Conservation (phyloP, 495 filamentous ascomycete species). For the Xylaria longipes region DNA sequence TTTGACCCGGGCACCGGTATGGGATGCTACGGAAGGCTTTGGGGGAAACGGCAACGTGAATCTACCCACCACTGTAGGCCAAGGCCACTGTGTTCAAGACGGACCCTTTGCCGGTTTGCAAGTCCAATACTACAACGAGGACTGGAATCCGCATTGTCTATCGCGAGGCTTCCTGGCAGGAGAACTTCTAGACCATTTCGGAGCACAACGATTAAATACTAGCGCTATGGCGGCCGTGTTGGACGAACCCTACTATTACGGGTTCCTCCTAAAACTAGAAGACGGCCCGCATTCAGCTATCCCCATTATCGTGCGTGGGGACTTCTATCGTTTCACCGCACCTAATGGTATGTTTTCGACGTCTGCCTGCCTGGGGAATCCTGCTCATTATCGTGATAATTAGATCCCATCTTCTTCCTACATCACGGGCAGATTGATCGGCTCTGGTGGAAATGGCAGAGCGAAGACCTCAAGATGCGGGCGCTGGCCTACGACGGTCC, state of each 20-base stretch:
- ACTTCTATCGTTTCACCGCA: slow-evolving; percentile 19
- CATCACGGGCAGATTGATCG: slow-evolving; percentile 59
- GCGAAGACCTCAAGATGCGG: slow-evolving; percentile 7
- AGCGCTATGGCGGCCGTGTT: not conserved
- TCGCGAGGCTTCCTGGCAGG: slow-evolving; percentile 3
- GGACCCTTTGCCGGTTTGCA: slow-evolving; percentile 23
- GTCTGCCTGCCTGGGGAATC: not conserved
- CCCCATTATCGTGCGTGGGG: slow-evolving; percentile 20
- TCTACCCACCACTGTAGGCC: not conserved
- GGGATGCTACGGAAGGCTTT: slow-evolving; percentile 10
- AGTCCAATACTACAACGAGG: slow-evolving; percentile 25
- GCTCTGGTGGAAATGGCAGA: slow-evolving; percentile 27
- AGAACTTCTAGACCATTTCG: slow-evolving; percentile 15
- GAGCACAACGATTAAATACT: slow-evolving; percentile 16
- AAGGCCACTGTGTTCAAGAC: slow-evolving; percentile 19
- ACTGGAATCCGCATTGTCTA: slow-evolving; percentile 23
- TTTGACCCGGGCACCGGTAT: slow-evolving; percentile 4
- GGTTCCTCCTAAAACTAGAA: not conserved
- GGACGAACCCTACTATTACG: not conserved
- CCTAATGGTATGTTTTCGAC: slow-evolving; percentile 26
- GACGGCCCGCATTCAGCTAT: slow-evolving; percentile 21
- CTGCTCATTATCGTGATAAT: not conserved
- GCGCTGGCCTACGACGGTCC: slow-evolving; percentile 7
- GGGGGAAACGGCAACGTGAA: slow-evolving; percentile 7
- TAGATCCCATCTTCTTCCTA: slow-evolving; percentile 58